Percentiles rank a stretch among this genome's conserved stretches.
Conservation (phyloP, 176 grass and related monocot species). For the Cocos nucifera region DNA sequence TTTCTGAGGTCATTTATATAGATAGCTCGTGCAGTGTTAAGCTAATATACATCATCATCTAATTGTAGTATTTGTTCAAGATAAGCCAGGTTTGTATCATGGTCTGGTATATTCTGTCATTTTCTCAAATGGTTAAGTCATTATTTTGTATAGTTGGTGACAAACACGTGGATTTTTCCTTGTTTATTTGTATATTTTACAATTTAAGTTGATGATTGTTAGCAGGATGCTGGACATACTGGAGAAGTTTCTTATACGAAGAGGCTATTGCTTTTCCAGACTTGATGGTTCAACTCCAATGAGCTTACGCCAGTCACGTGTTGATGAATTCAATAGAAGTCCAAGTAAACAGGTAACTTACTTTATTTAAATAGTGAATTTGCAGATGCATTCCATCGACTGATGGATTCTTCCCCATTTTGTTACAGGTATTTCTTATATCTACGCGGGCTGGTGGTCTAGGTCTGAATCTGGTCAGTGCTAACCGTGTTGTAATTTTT, state of each 20-base stretch:
- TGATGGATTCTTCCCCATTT: slow-evolving; percentile 6
- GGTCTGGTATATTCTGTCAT: no score
- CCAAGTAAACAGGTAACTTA: slow-evolving; percentile 79
- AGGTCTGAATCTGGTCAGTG: slow-evolving; percentile 88
- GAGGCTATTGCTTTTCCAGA: slow-evolving; percentile 95
- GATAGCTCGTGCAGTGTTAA: no score
- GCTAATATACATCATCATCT: no score
- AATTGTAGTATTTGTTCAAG: no score
- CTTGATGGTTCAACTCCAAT: slow-evolving; percentile 95
- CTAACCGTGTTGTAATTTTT: slow-evolving; percentile 96
- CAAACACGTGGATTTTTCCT: slow-evolving; percentile 10
- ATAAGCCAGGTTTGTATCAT: no score
- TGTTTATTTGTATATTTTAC: background rate
- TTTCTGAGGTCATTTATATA: no score
- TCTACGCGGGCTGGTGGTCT: slow-evolving; percentile 88
- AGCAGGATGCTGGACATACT: slow-evolving; percentile 98
- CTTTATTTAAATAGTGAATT: slow-evolving; percentile 4
- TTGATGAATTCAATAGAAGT: slow-evolving; percentile 97
- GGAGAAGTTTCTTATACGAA: slow-evolving; percentile 95
- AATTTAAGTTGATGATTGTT: slow-evolving; percentile 17
- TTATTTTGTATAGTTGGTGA: no score
- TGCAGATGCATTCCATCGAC: no score
- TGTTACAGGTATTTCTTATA: slow-evolving; percentile 86
- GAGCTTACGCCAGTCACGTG: slow-evolving; percentile 65
- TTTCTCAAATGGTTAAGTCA: no score